Evolutionary conservation across 495 filamentous ascomycete genomes (phyloP).

Genomic region (Aspergillus sclerotiicarbonarius): DNA sequence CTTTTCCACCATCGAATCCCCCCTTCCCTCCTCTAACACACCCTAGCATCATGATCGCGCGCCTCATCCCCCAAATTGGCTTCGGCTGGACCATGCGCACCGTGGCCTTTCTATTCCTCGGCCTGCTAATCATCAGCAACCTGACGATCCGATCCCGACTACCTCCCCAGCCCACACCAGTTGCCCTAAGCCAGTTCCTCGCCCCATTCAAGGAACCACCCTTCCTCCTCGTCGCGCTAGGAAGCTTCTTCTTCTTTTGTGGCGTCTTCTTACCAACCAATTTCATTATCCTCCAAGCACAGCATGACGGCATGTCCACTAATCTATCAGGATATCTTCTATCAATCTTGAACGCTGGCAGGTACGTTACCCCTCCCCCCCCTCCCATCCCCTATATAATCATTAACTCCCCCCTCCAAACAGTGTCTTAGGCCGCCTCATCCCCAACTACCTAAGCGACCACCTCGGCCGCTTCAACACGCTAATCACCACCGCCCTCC

Average conservation of each 20-base stretch:
- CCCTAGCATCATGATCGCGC: constrained; percentile 59
- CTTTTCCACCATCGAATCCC: too few relatives aligned
- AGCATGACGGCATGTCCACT: constrained; percentile 56
- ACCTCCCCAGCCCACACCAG: constrained; percentile 51
- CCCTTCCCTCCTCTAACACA: too few relatives aligned
- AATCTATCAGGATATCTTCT: constrained; percentile 60
- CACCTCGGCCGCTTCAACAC: constrained; percentile 65
- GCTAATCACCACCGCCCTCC: constrained; percentile 53
- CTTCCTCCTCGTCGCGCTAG: constrained; percentile 50
- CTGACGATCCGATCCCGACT: constrained; percentile 64
- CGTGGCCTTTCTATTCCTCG: constrained; percentile 66
- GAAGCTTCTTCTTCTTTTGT: constrained; percentile 63
- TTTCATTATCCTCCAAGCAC: constrained; percentile 62
- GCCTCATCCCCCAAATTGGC: constrained; percentile 60
- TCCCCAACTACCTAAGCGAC: constrained; percentile 65
- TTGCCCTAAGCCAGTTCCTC: constrained; percentile 53
- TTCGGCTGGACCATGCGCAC: constrained; percentile 74
- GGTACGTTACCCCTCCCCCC: too few relatives aligned
- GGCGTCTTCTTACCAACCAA: constrained; percentile 75
- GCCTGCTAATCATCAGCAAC: constrained; percentile 59
- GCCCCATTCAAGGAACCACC: constrained; percentile 57
- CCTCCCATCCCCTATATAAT: too few relatives aligned
- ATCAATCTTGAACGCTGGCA: constrained; percentile 15
- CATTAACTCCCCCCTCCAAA: too few relatives aligned
- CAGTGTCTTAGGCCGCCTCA: constrained; percentile 63